Evolutionary conservation across 1,284 basidiomycete species (phyloP), one percentile per base, ranked within the genome.

Genomic region (Ceratobasidium sp.): DNA sequence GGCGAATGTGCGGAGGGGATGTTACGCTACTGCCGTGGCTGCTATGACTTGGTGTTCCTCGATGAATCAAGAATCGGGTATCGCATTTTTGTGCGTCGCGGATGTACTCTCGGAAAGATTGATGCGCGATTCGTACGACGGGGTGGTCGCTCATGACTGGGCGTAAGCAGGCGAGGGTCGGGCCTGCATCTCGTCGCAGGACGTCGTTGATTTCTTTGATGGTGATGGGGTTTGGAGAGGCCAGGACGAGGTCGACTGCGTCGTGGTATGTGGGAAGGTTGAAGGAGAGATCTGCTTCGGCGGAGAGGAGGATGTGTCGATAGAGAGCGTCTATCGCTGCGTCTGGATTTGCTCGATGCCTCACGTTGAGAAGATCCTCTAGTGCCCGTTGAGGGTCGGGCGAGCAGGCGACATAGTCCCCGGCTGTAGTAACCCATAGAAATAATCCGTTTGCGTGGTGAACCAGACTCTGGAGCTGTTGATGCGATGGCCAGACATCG

Each of bases 251-350:
- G 9, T 31, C 36, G 14, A 69, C 17, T 14, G 57, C 47, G 14
- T 69, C 66, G n/a, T 57, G 29, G 41, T 69, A 69, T 4, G 66
- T 56, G 19, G 31, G 31, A 44, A 56, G 24, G 15, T 41, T 29
- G 41, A 69, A 69, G 17, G 11, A 5, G 8, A 2, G 31, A 15
- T 33, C 47, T 4, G 7, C n/a, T 5, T 54, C 66, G 27, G 66
- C 66, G 6, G 54, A 22, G 17, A 5, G 22, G 36, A 69, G 27
- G 15, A 69, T 57, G 22, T 69, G 53, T 6, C 41, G 24, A 22
- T 69, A 69, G n/a, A 69, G 27, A 1, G 53, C 54, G 29, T 69
- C 66, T 4, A 69, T 47, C 14, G 66, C 66, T 9, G 66, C 66
- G 24, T 69, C 66, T 4, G 66, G 66, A 31, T 24, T 57, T 14